Evolutionary conservation across 495 filamentous ascomycete genomes (phyloP).

Genomic region (Achaetomiella virescens): DNA sequence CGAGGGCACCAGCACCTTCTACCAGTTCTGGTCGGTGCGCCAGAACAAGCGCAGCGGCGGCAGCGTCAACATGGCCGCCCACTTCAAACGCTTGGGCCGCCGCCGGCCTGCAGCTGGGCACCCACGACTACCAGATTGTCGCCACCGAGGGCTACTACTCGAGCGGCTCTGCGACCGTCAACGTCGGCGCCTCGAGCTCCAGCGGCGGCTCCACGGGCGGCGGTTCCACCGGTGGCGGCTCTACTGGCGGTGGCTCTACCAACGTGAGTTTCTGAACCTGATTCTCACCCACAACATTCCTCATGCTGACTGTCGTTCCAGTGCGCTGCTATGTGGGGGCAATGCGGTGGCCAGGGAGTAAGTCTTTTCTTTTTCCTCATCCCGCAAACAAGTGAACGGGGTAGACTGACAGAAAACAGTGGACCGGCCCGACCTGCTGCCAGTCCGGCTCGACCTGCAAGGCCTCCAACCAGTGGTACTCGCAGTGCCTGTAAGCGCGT

Average conservation of each 20-base stretch:
- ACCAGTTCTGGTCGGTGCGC: slow-evolving; percentile 56
- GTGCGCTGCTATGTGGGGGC: slow-evolving; percentile 34
- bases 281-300: no score
- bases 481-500: slow-evolving; percentile 37
- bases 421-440: slow-evolving; percentile 44
- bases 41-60: slow-evolving; percentile 44
- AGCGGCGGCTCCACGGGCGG: slow-evolving; percentile 1
- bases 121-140: slow-evolving; percentile 53
- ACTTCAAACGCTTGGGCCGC: slow-evolving; percentile 58
- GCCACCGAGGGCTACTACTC: slow-evolving; percentile 53
- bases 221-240: not conserved
- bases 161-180: slow-evolving; percentile 46
- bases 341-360: slow-evolving; percentile 46
- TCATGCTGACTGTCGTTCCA: no score
- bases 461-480: slow-evolving; percentile 43
- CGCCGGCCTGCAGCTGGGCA: slow-evolving; percentile 48
- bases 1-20: slow-evolving; percentile 49
- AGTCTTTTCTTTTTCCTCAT: no score
- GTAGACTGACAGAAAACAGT: no score
- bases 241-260: not conserved
- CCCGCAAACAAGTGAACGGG: no score
- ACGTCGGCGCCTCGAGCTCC: slow-evolving; percentile 28
- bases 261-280: slow-evolving; percentile 11
- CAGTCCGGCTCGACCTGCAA: slow-evolving; percentile 38
- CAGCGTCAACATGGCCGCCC: slow-evolving; percentile 46